Conservation (phyloP, 2,329 filamentous ascomycete species). For the Xylariaceae sp. region DNA sequence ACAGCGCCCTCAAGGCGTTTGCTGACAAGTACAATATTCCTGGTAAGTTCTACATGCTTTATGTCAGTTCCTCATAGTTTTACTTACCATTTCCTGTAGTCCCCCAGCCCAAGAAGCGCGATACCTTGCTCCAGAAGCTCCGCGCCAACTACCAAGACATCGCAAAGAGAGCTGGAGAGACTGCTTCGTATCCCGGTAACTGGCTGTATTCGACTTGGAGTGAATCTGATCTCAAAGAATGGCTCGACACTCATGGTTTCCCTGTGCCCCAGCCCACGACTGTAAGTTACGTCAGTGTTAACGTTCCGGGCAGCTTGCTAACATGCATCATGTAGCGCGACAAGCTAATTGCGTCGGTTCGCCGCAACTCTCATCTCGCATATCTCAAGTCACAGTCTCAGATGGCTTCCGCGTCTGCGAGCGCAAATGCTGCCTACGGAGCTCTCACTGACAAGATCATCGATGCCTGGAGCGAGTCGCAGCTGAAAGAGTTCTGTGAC, state of each 20-base stretch:
- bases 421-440: slow-evolving; percentile 63
- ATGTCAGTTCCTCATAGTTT: not conserved
- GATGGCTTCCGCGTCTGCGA: slow-evolving; percentile 55
- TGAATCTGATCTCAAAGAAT: slow-evolving; percentile 88
- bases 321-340: slow-evolving; percentile 54
- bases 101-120: slow-evolving; percentile 80
- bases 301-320: slow-evolving; percentile 5
- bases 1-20: slow-evolving; percentile 90
- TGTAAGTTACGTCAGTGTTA: slow-evolving; percentile 29
- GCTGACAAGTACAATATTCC: slow-evolving; percentile 83
- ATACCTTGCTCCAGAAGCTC: slow-evolving; percentile 70
- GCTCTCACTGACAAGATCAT: slow-evolving; percentile 78
- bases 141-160: slow-evolving; percentile 75
- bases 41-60: slow-evolving; percentile 34
- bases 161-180: slow-evolving; percentile 70
- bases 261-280: slow-evolving; percentile 76
- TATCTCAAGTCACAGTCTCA: slow-evolving; percentile 62
- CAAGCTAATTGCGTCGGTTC: slow-evolving; percentile 80
- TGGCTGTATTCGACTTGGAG: slow-evolving; percentile 92
- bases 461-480: slow-evolving; percentile 79
- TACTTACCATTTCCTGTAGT: slow-evolving; percentile 38
- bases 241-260: slow-evolving; percentile 83
- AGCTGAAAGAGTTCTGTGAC: slow-evolving; percentile 90
- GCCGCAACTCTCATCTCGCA: slow-evolving; percentile 81
- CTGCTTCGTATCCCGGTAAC: slow-evolving; percentile 81